Percentiles rank a stretch among this genome's conserved stretches.
phyloP scores from a whole-genome alignment of 75 land plant species.

The Cunninghamia lanceolata region DNA sequence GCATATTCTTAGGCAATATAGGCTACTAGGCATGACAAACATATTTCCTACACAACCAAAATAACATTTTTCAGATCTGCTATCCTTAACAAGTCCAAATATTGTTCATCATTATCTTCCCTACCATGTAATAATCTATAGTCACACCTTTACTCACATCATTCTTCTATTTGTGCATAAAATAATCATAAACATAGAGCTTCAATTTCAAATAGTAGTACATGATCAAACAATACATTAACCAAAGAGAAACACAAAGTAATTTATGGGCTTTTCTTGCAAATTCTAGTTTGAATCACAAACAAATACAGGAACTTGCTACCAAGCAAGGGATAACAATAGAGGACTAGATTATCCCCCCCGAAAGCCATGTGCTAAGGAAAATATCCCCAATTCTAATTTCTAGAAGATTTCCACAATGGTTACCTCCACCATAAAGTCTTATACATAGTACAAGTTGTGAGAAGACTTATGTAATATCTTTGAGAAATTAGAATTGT shows the following conservation, averaged over 20 bases:
- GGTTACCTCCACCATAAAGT: conserved; percentile 4
- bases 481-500: conserved; percentile 17
- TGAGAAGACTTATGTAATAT: conserved; percentile 19
- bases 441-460: background rate
- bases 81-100: too few species aligned
- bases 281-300: conserved; percentile 71
- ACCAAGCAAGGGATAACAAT: conserved; percentile 85
- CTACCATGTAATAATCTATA: too few species aligned
- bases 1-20: too few species aligned
- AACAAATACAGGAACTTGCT: conserved; percentile 76
- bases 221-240: conserved; percentile 84
- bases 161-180: too few species aligned
- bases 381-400: conserved; percentile 15
- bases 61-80: too few species aligned
- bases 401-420: conserved; percentile 11
- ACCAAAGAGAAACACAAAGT: conserved; percentile 72
- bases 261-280: conserved; percentile 82
- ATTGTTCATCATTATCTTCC: too few species aligned
- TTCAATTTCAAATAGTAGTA: conserved; percentile 91
- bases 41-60: too few species aligned
- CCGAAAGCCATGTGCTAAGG: background rate
- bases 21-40: too few species aligned
- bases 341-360: conserved; percentile 61
- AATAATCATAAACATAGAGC: conserved; percentile 63
- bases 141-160: too few species aligned